phyloP scores from a whole-genome alignment of 805 yeast genomes.

The Starmera dryadoides region DNA sequence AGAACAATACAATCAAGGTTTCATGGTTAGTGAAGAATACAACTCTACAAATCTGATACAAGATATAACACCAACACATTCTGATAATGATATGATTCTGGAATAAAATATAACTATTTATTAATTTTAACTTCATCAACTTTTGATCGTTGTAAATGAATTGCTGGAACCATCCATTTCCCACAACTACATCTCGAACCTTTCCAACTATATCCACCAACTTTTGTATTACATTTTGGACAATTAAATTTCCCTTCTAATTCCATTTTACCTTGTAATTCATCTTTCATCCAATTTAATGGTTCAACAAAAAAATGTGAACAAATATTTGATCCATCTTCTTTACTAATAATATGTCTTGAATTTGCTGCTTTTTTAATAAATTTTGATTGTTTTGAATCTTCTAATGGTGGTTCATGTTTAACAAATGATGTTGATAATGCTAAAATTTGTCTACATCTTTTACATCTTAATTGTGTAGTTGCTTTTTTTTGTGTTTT shows the following conservation, averaged over 20 bases:
- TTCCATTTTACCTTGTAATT: constrained; percentile 56
- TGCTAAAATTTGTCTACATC: constrained; percentile 72
- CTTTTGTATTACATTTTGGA: constrained; percentile 76
- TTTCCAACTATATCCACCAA: constrained; percentile 92
- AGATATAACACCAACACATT: constrained; percentile 3
- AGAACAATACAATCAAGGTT: constrained; percentile 17
- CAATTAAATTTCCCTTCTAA: constrained; percentile 85
- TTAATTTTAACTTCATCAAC: constrained; percentile 52
- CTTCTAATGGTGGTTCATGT: constrained; percentile 62
- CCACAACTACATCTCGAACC: constrained; percentile 95
- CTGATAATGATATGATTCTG: constrained; percentile 12
- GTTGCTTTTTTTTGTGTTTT: constrained; percentile 15
- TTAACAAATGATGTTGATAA: constrained; percentile 49
- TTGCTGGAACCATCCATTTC: constrained; percentile 90
- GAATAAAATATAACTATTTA: constrained; percentile 35
- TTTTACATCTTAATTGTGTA: constrained; percentile 62
- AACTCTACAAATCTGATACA: constrained; percentile 21
- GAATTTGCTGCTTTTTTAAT: constrained; percentile 57
- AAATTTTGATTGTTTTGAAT: constrained; percentile 60
- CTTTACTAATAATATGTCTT: constrained; percentile 49
- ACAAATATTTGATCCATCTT: constrained; percentile 54
- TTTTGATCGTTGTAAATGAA: constrained; percentile 72
- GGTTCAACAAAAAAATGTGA: constrained; percentile 90
- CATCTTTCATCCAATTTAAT: constrained; percentile 83
- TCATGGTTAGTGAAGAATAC: constrained; percentile 31